Conservation (phyloP, 495 filamentous ascomycete species). For the Extremus antarcticus region DNA sequence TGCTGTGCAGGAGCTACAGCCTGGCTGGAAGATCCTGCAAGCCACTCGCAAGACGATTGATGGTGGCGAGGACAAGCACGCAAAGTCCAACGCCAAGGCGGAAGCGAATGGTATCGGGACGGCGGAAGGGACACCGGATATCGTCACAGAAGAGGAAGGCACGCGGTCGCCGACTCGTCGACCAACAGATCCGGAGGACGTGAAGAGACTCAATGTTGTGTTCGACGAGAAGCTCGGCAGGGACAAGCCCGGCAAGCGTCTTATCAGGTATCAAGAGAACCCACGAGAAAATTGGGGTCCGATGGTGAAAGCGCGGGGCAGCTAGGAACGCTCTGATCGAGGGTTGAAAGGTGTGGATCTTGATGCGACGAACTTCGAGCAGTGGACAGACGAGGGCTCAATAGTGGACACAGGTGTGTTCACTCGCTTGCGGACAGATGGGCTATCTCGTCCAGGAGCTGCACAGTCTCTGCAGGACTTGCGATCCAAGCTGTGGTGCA, state of each 20-base stretch:
- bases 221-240: conserved; percentile 75
- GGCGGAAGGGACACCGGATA: conserved; percentile 13
- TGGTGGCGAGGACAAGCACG: conserved; percentile 24
- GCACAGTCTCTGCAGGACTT: conserved; percentile 78
- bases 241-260: conserved; percentile 48
- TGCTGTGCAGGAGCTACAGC: conserved; percentile 52
- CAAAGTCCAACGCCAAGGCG: conserved; percentile 17
- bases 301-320: conserved; percentile 57
- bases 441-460: conserved; percentile 70
- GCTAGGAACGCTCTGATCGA: too few species aligned
- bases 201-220: conserved; percentile 48
- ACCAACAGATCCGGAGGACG: conserved; percentile 9
- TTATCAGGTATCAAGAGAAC: conserved; percentile 79
- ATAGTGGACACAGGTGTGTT: neutral
- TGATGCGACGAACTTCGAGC: too few species aligned
- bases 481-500: conserved; percentile 83
- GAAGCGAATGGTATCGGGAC: neutral
- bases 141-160: conserved; percentile 11
- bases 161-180: conserved; percentile 1
- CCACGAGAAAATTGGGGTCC: conserved; percentile 90
- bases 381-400: too few species aligned
- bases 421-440: conserved; percentile 26
- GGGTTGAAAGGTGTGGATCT: too few species aligned
- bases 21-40: conserved; percentile 57
- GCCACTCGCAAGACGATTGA: conserved; percentile 26